Percentiles rank a stretch among this genome's conserved stretches.
Evolutionary conservation across 805 yeast genomes (phyloP).

Genomic region (Spencermartinsiella europaea): DNA sequence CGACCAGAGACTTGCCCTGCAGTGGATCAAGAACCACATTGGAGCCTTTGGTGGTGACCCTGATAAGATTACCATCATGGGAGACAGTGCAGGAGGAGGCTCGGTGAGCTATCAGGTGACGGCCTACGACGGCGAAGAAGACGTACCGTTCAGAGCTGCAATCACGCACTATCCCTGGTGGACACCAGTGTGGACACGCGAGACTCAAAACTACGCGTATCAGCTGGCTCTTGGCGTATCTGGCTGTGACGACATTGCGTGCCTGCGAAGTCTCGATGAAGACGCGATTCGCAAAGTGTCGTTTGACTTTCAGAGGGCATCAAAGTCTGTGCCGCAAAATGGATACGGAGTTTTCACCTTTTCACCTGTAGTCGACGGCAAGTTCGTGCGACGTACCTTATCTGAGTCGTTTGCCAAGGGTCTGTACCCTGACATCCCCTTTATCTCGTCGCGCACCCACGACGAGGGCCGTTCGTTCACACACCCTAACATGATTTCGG

Average conservation of each 20-base stretch:
- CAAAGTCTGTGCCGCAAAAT: constrained; percentile 8
- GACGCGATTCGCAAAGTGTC: constrained; percentile 1
- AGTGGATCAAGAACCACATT: constrained; percentile 35
- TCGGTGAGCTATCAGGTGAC: constrained; percentile 13
- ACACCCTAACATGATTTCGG: background rate
- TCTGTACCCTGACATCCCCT: constrained; percentile 11
- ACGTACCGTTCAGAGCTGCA: constrained; percentile 12
- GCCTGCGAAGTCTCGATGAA: constrained; percentile 11
- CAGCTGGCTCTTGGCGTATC: constrained; percentile 6
- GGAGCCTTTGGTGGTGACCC: constrained; percentile 35
- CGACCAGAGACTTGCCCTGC: constrained; percentile 34
- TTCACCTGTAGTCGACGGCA: constrained; percentile 17
- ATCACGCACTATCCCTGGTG: constrained; percentile 15
- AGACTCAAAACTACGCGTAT: constrained; percentile 11
- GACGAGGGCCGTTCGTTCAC: constrained; percentile 15
- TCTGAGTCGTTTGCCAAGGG: constrained; percentile 11
- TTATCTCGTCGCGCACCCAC: constrained; percentile 6
- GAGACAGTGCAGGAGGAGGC: constrained; percentile 36
- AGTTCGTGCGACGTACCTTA: constrained; percentile 6
- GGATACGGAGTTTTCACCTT: constrained; percentile 14
- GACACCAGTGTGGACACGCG: constrained; percentile 10
- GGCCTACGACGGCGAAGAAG: constrained; percentile 14
- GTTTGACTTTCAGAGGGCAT: background rate
- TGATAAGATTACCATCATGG: constrained; percentile 32
- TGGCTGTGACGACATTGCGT: constrained; percentile 10